Conservation (phyloP, 768 basidiomycete species). For the Termitomyces sp. region DNA sequence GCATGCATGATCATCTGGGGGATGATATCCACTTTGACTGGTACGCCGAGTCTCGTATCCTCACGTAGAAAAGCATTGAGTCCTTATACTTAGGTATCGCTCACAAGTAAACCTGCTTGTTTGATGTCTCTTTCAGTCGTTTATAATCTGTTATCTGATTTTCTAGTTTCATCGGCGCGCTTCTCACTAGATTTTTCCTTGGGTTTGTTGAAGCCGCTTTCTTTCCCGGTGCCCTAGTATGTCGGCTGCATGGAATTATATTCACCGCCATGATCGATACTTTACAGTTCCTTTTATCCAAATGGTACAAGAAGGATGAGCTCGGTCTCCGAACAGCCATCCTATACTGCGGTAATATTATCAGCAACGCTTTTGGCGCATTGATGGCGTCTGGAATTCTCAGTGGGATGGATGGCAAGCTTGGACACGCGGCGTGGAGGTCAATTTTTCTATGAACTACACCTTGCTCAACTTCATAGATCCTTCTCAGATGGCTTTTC, state of each 20-base stretch:
- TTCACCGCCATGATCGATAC: conserved; percentile 1
- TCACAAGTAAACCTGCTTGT: conserved; percentile 11
- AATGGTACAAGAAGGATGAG: conserved; percentile 71
- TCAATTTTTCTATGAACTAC: conserved; percentile 19
- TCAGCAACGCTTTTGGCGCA: conserved; percentile 79
- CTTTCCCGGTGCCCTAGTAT: conserved; percentile 57
- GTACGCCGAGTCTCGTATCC: conserved; percentile 19
- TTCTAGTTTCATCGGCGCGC: conserved; percentile 53
- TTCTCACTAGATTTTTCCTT: conserved; percentile 68
- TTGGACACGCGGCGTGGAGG: conserved; percentile 71
- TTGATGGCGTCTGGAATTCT: conserved; percentile 75
- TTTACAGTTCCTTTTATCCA: conserved; percentile 45
- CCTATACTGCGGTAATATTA: conserved; percentile 65
- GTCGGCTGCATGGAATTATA: conserved; percentile 3
- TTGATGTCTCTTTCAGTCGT: not conserved
- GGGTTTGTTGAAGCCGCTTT: conserved; percentile 73
- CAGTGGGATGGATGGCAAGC: conserved; percentile 59
- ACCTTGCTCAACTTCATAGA: not conserved
- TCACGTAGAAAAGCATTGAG: not conserved
- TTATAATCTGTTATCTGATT: not conserved
- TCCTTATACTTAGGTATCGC: conserved; percentile 10
- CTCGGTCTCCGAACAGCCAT: conserved; percentile 64
- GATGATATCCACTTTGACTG: conserved; percentile 41
- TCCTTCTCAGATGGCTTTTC: conserved; percentile 58
- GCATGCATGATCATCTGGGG: conserved; percentile 67